Base-by-base conservation (phyloP, 1,284 basidiomycete genomes). In the Ustilago hordei region DNA sequence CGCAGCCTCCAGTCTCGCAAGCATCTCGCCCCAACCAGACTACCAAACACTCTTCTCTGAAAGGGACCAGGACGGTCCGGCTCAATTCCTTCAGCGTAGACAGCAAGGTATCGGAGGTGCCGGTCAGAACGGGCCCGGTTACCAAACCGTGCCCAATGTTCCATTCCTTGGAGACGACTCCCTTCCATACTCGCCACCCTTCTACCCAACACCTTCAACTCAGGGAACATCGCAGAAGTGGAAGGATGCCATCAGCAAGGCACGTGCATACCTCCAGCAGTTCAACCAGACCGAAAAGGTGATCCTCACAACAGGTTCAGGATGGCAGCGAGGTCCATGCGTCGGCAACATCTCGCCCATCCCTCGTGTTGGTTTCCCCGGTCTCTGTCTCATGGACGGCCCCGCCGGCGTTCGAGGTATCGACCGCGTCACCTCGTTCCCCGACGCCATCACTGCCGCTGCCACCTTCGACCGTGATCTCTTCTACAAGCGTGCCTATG, bases 381-480 rank as follows among this genome's bases (percentile, higher is more conserved):
- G 92, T 0, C 60, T 93, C 32, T 94, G 92, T 83, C 87, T 93
- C 55, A 81, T 88, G 70, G 89, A 89, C 70, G 80, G 80, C 12
- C 88, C 88, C 3, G 86, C 90, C 8, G 92, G 92, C 12, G 90
- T 93, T 31, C 88, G 92, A 61, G 75, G 69, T 31, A 70, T 78
- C 7, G 81, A 83, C 58, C 80, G 67, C 38, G 67, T 89, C 89
- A 83, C 84, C 11, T 73, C 71, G 3, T 93, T 93, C 86, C 92
- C 92, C 8, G 89, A 91, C 19, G 92, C 89, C 17, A 91, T 93
- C 86, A 93, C 92, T 81, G 89, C 89, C 9, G 92, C 91, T 6
- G 88, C 92, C 13, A 92, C 92, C 3, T 90, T 88, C 86, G 92
- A 92, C 84, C 90, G 91, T 55, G 89, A 90, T 13, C 87, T 95